Conservation (phyloP, 225 moss, liverwort and hornwort species). For the Straminergon stramineum region DNA sequence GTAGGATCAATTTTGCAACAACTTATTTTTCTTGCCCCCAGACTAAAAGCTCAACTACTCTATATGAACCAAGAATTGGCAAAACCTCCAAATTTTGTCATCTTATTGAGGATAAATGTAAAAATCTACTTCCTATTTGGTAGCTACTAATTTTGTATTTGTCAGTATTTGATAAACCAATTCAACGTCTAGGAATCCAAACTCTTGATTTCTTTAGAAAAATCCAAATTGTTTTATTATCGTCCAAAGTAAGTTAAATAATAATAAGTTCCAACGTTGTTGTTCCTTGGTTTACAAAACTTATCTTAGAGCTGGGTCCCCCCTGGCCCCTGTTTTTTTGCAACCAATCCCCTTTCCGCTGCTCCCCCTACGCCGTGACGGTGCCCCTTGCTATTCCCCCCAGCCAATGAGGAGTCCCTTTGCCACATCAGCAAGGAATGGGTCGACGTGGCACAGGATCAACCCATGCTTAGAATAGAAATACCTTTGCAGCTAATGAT, state of each 20-base stretch:
- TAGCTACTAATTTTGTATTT: neutral
- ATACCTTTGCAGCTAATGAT: neutral
- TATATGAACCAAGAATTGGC: neutral
- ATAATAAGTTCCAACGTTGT: neutral
- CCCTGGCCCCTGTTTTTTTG: neutral
- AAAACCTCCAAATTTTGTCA: neutral
- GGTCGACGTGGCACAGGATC: neutral
- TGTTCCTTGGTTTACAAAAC: too few species aligned
- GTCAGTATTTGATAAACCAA: too few species aligned
- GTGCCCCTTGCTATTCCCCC: neutral
- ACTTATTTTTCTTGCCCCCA: too few species aligned
- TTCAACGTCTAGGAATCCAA: neutral
- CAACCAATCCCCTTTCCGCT: neutral
- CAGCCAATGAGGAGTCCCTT: neutral
- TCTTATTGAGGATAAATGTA: accelerated
- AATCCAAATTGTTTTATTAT: neutral
- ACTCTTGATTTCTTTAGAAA: neutral
- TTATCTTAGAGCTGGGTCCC: too few species aligned
- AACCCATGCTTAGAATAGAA: neutral
- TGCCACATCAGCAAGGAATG: neutral
- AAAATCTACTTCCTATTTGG: neutral
- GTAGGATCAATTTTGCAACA: neutral
- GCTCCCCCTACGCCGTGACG: neutral
- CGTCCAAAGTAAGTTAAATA: neutral
- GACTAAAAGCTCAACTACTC: accelerated